phyloP scores from a whole-genome alignment of 768 basidiomycete species.

The Phallus indusiatus region DNA sequence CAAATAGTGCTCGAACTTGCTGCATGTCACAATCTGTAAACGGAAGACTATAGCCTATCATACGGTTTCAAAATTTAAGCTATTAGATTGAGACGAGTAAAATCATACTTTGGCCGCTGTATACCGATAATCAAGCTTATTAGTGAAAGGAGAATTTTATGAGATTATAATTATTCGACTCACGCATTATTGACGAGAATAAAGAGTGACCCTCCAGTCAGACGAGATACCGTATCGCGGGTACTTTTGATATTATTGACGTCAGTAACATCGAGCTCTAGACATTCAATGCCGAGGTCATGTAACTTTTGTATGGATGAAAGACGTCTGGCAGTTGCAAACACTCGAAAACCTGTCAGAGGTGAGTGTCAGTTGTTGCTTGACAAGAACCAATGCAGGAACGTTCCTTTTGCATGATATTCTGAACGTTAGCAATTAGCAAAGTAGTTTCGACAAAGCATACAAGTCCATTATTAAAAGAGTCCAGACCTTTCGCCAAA shows the following conservation, averaged over 20 bases:
- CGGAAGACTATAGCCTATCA: slow-evolving; percentile 9
- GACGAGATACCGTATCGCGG: background rate
- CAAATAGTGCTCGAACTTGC: slow-evolving; percentile 9
- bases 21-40: slow-evolving; percentile 11
- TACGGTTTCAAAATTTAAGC: background rate
- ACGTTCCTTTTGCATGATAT: slow-evolving; percentile 1
- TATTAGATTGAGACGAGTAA: background rate
- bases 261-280: slow-evolving; percentile 13
- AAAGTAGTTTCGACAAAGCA: background rate
- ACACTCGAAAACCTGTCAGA: slow-evolving; percentile 11
- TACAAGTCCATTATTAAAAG: background rate
- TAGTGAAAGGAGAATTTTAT: background rate
- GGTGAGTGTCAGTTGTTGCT: background rate
- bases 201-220: slow-evolving; percentile 11
- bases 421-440: background rate
- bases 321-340: slow-evolving; percentile 13
- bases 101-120: slow-evolving; percentile 7
- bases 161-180: background rate
- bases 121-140: background rate
- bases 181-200: slow-evolving; percentile 17
- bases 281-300: slow-evolving; percentile 7
- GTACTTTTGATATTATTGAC: slow-evolving; percentile 8
- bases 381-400: background rate
- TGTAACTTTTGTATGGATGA: slow-evolving; percentile 10
- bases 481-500: slow-evolving; percentile 4